Evolutionary conservation across 192 early-diverging fungal species (phyloP), one percentile per base, ranked within the genome.

Genomic region (Phlyctochytrium bullatum): DNA sequence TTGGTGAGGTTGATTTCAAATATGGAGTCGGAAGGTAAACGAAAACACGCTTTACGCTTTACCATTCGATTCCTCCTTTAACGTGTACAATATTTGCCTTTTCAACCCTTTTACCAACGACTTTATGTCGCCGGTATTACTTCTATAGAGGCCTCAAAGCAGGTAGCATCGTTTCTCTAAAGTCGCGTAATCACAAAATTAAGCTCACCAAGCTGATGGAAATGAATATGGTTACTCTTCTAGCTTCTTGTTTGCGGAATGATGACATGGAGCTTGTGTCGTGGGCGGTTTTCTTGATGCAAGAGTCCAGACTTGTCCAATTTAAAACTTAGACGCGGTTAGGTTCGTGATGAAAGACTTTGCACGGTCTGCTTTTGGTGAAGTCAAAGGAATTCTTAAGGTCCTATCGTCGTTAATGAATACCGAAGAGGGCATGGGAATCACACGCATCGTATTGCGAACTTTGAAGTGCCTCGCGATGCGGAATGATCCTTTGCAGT

Each of bases 241-340:
- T 92, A 20, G 78, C 83, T 2, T 79, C 79, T 4, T 93, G 88
- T 59, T 73, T 93, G 32, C 77, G 87, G 35, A 89, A 85, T 61
- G 90, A 92, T 34, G 91, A 93, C 76, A 75, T 79, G 47, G 91
- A 93, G 58, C 78, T 93, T 1, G 87, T 88, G 3, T 89, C 86
- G 56, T 93, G 91, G 91, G 80, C 91, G 10, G 73, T 90, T 0
- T 88, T 88, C 47, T 68, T 93, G 1, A 84, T 92, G 73, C 90
- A 92, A 69, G 91, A 93, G 69, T 91, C 83, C 79, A 84, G 83
- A 1, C 68, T 84, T 36, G 86, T 84, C 14, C 25, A 52, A 29
- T 24, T n/a, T 28, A n/a, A 65, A 47, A 0, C 30, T 65, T 30
- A 12, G 0, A 12, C 34, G 14, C 61, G 12, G 3, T 71, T 12